Evolutionary conservation across 306 rosid genomes (phyloP).

Genomic region (Hippophae rhamnoides): DNA sequence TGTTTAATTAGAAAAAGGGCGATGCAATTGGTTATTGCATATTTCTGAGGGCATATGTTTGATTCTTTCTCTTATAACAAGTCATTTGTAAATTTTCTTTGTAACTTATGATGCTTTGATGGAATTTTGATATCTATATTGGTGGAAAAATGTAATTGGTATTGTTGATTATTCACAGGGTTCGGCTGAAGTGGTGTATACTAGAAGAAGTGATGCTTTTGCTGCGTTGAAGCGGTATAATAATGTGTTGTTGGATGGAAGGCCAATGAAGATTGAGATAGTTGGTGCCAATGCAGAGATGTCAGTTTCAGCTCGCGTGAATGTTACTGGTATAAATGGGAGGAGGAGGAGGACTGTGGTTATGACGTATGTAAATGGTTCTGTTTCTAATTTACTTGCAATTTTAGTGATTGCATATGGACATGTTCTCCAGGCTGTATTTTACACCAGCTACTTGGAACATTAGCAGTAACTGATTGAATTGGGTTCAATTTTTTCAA

Average conservation of each 20-base stretch:
- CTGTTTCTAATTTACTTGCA: not conserved
- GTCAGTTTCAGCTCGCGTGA: conserved; percentile 76
- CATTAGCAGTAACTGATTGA: too few relatives aligned
- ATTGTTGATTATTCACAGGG: conserved; percentile 42
- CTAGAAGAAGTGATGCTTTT: conserved; percentile 91
- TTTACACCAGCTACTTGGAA: not conserved
- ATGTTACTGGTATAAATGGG: conserved; percentile 74
- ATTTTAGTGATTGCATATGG: not conserved
- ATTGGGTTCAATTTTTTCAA: too few relatives aligned
- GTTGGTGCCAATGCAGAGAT: conserved; percentile 58
- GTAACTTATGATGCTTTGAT: not conserved
- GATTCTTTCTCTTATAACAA: too few relatives aligned
- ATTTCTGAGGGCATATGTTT: too few relatives aligned
- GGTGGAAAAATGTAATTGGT: not conserved
- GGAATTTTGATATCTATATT: not conserved
- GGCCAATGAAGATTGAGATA: conserved; percentile 88
- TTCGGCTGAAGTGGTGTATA: conserved; percentile 88
- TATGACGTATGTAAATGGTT: conserved; percentile 51
- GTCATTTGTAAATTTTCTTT: not conserved
- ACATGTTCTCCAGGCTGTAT: not conserved
- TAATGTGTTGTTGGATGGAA: conserved; percentile 84
- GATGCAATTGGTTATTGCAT: too few relatives aligned
- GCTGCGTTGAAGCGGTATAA: conserved; percentile 84
- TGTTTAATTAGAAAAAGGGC: too few relatives aligned
- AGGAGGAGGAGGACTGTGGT: conserved; percentile 73